phyloP scores from a whole-genome alignment of 208 protist genomes.

The Leishmania martiniquensis region DNA sequence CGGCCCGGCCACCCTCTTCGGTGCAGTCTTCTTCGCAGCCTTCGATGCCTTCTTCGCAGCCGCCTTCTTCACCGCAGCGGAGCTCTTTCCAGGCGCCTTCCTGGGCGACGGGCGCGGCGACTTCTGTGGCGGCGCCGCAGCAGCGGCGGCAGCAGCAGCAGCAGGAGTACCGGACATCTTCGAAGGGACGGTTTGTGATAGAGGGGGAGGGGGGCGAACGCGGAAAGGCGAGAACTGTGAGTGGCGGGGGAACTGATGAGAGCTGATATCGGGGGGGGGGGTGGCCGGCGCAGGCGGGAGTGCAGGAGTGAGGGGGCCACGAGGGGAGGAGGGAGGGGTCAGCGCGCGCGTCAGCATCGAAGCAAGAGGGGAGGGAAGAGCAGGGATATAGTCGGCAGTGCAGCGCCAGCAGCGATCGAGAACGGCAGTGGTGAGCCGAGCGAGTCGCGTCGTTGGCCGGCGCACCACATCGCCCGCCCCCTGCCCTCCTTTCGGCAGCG shows the following conservation, averaged over 20 bases:
- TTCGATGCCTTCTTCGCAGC: neutral
- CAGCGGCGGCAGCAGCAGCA: slow-evolving; percentile 5
- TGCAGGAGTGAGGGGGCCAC: too few relatives aligned
- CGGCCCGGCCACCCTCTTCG: neutral
- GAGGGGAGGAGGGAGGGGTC: neutral
- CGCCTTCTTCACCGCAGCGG: neutral
- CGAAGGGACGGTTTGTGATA: neutral
- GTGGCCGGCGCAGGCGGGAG: neutral
- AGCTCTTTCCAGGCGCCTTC: slow-evolving; percentile 15
- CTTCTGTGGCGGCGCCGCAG: slow-evolving; percentile 19
- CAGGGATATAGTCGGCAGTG: too few relatives aligned
- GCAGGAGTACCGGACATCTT: slow-evolving; percentile 12
- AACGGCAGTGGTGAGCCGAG: neutral
- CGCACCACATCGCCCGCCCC: neutral
- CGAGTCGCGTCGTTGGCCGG: neutral
- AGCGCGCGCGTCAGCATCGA: slow-evolving; percentile 1
- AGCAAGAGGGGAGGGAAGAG: neutral
- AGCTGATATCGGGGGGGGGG: neutral
- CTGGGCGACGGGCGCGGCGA: slow-evolving; percentile 28
- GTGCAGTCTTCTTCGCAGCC: slow-evolving; percentile 10
- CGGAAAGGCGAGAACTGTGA: slow-evolving; percentile 22
- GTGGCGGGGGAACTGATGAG: slow-evolving; percentile 5
- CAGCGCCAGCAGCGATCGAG: neutral
- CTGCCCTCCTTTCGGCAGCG: neutral
- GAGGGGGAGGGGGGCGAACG: neutral